Evolutionary conservation across 2,329 filamentous ascomycete genomes (phyloP).

Genomic region (Cladosporium velox): DNA sequence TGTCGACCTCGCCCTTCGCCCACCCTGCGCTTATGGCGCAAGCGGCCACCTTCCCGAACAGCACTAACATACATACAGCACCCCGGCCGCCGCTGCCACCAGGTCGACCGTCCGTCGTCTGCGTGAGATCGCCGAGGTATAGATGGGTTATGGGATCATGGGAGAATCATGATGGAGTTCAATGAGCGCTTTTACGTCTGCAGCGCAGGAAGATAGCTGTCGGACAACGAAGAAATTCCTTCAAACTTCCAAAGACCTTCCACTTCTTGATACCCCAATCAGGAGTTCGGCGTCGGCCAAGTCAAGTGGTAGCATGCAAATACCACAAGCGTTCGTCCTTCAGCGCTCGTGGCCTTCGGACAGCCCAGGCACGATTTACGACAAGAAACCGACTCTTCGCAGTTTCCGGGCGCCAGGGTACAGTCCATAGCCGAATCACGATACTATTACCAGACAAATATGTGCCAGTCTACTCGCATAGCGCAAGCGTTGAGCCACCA

Average conservation of each 20-base stretch:
- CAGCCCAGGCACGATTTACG: conserved; percentile 1
- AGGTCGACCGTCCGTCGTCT: conserved; percentile 95
- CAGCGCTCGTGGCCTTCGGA: conserved; percentile 2
- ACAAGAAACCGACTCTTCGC: neutral
- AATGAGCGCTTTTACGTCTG: conserved; percentile 25
- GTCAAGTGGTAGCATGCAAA: neutral
- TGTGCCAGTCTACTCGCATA: neutral
- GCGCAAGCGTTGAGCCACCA: neutral
- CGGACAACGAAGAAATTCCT: conserved; percentile 21
- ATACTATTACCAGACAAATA: neutral
- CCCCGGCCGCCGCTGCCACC: conserved; percentile 89
- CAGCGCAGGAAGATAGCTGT: conserved; percentile 23
- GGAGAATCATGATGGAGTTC: conserved; percentile 23
- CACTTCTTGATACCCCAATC: conserved; percentile 4
- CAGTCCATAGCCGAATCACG: conserved; percentile 10
- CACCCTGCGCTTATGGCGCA: conserved; percentile 77
- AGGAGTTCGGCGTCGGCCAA: conserved; percentile 2
- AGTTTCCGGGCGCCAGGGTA: neutral
- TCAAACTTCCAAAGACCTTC: conserved; percentile 20
- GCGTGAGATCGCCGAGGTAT: conserved; percentile 96
- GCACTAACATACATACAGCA: conserved; percentile 55
- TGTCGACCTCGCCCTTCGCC: conserved; percentile 52
- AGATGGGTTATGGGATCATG: conserved; percentile 37
- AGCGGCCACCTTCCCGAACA: neutral
- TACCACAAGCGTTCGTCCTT: neutral